Evolutionary conservation across 768 basidiomycete species (phyloP).

Genomic region (Piloderma croceum): DNA sequence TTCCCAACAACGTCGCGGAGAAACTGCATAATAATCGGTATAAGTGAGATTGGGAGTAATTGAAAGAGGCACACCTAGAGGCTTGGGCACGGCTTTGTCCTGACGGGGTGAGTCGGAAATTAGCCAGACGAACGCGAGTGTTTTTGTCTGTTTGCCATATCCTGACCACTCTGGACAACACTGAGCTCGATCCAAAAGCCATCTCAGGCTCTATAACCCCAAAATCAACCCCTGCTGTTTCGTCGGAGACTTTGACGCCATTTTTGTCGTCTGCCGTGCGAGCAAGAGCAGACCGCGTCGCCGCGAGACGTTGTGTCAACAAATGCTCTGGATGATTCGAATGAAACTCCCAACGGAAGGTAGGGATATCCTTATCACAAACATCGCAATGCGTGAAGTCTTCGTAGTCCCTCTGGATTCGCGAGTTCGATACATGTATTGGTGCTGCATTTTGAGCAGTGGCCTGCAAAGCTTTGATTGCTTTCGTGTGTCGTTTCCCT

Average conservation of each 20-base stretch:
- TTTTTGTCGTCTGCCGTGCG: neutral
- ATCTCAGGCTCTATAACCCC: neutral
- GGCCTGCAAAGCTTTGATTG: neutral
- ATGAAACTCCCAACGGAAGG: neutral
- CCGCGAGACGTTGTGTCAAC: neutral
- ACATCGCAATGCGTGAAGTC: neutral
- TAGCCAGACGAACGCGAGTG: neutral
- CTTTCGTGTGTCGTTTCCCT: neutral
- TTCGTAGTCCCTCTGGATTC: neutral
- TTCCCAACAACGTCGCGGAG: neutral
- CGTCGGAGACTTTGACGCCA: slow-evolving; percentile 3
- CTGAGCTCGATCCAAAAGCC: neutral
- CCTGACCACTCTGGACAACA: neutral
- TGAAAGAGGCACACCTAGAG: neutral
- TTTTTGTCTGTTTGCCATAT: neutral
- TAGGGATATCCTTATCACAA: neutral
- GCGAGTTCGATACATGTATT: neutral
- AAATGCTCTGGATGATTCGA: neutral
- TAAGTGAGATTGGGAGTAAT: neutral
- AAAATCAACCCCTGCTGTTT: slow-evolving; percentile 1
- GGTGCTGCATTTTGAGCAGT: neutral
- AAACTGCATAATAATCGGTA: neutral
- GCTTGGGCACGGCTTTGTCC: neutral
- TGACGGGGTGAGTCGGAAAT: neutral
- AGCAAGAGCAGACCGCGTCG: neutral